Percentiles rank a stretch among this genome's conserved stretches.
Evolutionary conservation across 2,329 filamentous ascomycete genomes (phyloP).

Genomic region (Onygena corvina): DNA sequence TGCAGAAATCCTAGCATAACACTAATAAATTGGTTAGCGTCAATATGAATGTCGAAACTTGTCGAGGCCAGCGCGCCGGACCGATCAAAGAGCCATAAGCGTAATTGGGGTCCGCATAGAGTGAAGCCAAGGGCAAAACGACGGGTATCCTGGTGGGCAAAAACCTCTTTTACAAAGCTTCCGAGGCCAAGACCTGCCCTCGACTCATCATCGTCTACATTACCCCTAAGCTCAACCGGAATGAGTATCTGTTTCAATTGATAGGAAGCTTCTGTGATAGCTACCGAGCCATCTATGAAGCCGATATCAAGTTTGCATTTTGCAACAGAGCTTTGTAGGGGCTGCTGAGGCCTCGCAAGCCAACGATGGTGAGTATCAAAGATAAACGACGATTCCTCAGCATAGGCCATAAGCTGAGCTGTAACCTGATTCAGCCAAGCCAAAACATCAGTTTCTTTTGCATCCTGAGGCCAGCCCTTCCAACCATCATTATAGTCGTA

Average conservation of each 20-base stretch:
- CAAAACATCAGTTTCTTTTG: constrained; percentile 21
- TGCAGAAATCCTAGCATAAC: constrained; percentile 16
- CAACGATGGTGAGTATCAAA: constrained; percentile 8
- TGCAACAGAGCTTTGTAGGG: constrained; percentile 21
- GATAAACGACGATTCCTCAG: constrained; percentile 10
- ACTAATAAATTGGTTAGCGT: constrained; percentile 3
- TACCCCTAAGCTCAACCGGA: constrained; percentile 26
- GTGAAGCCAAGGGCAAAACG: constrained; percentile 40
- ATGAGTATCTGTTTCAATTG: constrained; percentile 37
- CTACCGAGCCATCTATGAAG: constrained; percentile 22
- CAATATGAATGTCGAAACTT: constrained; percentile 9
- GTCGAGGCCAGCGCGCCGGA: constrained; percentile 36
- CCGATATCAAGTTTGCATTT: constrained; percentile 27
- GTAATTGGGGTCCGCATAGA: constrained; percentile 36
- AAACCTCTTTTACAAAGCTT: constrained; percentile 9
- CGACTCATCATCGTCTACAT: constrained; percentile 22
- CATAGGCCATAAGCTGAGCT: constrained; percentile 13
- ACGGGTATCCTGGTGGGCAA: constrained; percentile 8
- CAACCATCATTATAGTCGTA: constrained; percentile 20
- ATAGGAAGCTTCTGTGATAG: constrained; percentile 15
- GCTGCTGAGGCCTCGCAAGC: constrained; percentile 17
- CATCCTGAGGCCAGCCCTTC: constrained; percentile 21
- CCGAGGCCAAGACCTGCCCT: constrained; percentile 28
- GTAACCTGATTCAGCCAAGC: constrained; percentile 17
- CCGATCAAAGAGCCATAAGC: constrained; percentile 38